Evolutionary conservation across 1,284 basidiomycete species (phyloP).

Genomic region (Trichosporon ovoides): DNA sequence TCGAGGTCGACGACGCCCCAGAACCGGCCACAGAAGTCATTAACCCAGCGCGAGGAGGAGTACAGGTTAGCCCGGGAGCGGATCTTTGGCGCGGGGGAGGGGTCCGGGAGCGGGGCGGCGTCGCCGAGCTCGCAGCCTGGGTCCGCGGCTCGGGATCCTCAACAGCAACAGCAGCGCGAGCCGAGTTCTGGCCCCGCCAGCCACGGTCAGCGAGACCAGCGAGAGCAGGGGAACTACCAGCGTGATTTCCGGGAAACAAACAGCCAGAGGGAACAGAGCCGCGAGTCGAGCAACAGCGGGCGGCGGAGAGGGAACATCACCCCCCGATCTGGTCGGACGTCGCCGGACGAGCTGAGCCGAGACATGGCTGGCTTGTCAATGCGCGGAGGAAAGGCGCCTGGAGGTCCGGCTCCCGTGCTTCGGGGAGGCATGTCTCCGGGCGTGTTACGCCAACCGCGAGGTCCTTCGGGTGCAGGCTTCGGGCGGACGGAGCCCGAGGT

Average conservation of each 20-base stretch:
- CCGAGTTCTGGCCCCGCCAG: neutral
- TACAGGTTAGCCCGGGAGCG: slow-evolving; percentile 23
- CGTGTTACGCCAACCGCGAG: slow-evolving; percentile 19
- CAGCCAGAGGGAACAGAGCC: neutral
- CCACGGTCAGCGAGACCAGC: too few relatives aligned
- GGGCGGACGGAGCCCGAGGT: neutral
- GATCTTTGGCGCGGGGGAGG: slow-evolving; percentile 15
- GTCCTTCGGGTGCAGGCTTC: slow-evolving; percentile 7
- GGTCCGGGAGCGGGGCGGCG: neutral
- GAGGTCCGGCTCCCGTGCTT: neutral
- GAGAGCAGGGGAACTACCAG: neutral
- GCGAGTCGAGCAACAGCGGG: neutral
- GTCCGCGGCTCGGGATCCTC: neutral
- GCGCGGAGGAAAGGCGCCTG: neutral
- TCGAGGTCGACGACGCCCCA: neutral
- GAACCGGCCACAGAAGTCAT: slow-evolving; percentile 19
- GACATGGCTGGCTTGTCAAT: neutral
- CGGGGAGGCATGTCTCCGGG: slow-evolving; percentile 7
- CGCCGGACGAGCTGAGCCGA: neutral
- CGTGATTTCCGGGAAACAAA: neutral
- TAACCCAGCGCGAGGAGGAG: slow-evolving; percentile 23
- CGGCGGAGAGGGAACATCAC: neutral
- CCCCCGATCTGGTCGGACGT: neutral
- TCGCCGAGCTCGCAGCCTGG: neutral
- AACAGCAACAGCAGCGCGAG: neutral